A percentile compares a stretch with the other conserved stretches of the same genome.
Evolutionary conservation across 2,329 filamentous ascomycete species (phyloP).

Genomic region (Iodosphaeria phyllophila): DNA sequence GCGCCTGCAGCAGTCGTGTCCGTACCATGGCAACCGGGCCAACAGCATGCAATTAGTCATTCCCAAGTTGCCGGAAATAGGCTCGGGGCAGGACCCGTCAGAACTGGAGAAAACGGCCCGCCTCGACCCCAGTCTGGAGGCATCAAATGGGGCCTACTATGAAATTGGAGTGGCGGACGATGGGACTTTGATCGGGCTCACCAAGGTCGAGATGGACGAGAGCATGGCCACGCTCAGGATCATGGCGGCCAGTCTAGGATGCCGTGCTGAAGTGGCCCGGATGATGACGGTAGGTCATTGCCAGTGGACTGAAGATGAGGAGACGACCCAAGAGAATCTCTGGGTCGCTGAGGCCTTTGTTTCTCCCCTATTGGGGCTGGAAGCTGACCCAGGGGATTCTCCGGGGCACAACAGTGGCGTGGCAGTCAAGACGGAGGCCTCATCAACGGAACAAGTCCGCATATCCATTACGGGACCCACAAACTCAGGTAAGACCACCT

Average conservation of each 20-base stretch:
- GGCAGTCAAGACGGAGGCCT: slow-evolving; percentile 22
- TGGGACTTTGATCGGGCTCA: slow-evolving; percentile 73
- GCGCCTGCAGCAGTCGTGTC: slow-evolving; percentile 86
- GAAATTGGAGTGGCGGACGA: slow-evolving; percentile 95
- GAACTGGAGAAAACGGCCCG: slow-evolving; percentile 30
- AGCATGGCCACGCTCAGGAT: slow-evolving; percentile 67
- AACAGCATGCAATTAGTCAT: no score
- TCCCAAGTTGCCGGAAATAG: slow-evolving; percentile 52
- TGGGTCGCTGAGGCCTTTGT: slow-evolving; percentile 85
- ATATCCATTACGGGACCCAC: slow-evolving; percentile 80
- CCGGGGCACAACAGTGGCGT: slow-evolving; percentile 1
- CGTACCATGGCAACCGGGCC: slow-evolving; percentile 69
- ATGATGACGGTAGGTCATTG: slow-evolving; percentile 75
- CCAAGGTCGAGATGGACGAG: slow-evolving; percentile 81
- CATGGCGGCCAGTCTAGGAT: slow-evolving; percentile 88
- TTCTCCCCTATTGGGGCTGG: slow-evolving; percentile 53
- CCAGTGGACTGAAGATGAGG: slow-evolving; percentile 41
- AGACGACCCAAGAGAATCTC: slow-evolving; percentile 32
- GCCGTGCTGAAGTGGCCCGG: slow-evolving; percentile 62
- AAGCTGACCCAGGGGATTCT: slow-evolving; percentile 10
- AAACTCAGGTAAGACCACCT: slow-evolving; percentile 78
- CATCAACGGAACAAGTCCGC: slow-evolving; percentile 56
- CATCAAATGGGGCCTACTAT: slow-evolving; percentile 83
- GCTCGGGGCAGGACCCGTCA: slow-evolving; percentile 24
- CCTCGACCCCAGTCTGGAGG: slow-evolving; percentile 65